Percentiles rank a stretch among this genome's conserved stretches.
Conservation (phyloP, 768 basidiomycete species). For the Amanita polypyramis region DNA sequence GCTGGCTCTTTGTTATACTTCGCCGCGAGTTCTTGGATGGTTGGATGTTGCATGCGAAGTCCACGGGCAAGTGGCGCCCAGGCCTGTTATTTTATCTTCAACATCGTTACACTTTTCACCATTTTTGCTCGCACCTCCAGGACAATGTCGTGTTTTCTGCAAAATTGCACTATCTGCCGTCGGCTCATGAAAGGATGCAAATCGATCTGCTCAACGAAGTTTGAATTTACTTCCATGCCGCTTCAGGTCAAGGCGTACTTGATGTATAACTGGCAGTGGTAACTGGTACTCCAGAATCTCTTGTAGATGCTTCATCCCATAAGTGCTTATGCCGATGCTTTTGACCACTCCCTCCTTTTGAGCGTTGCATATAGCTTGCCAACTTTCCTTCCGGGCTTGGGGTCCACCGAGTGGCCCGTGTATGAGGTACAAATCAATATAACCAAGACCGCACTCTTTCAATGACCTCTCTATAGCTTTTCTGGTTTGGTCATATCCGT, state of each 20-base stretch:
- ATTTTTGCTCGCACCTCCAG: constrained; percentile 39
- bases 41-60: constrained; percentile 50
- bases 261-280: constrained; percentile 49
- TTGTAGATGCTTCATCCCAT: constrained; percentile 48
- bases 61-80: constrained; percentile 68
- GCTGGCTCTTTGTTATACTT: constrained; percentile 50
- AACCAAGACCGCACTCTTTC: constrained; percentile 41
- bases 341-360: constrained; percentile 48
- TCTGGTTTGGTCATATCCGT: constrained; percentile 35
- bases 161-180: constrained; percentile 48
- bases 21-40: constrained; percentile 37
- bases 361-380: constrained; percentile 56
- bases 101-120: background rate
- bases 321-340: constrained; percentile 57
- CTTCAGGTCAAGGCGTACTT: constrained; percentile 24
- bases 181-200: constrained; percentile 65
- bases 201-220: constrained; percentile 28
- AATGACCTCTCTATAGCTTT: constrained; percentile 44
- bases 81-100: constrained; percentile 29
- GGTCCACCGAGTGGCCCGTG: constrained; percentile 60
- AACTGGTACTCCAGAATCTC: constrained; percentile 35
- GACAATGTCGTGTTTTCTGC: constrained; percentile 43
- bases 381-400: constrained; percentile 44
- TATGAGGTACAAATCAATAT: constrained; percentile 64
- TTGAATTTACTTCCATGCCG: constrained; percentile 5